Evolutionary conservation across 163 green algal genomes (phyloP), one percentile per base, ranked within the genome.

Genomic region (Chlamydomonas reinhardtii): DNA sequence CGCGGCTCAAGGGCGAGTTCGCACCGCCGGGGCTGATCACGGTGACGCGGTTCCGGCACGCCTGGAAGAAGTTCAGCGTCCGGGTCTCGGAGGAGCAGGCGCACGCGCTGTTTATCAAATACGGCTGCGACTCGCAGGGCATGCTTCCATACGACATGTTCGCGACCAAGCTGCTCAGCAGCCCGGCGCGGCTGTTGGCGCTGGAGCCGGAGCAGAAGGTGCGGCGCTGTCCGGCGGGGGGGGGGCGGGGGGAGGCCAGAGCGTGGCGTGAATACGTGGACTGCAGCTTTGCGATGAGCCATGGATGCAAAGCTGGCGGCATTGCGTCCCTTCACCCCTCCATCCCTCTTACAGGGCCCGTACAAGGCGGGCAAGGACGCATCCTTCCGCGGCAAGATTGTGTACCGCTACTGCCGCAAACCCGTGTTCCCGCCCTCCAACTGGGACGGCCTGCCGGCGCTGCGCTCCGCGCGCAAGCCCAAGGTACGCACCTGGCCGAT

Each of bases 341-440:
- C 39, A 8, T 8, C 5, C 39, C 5, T 8, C 39, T 8, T 48
- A 29, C 88, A 93, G 92, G 88, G 90, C 12, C 78, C 90, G 0
- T 95, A 92, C 59, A 76, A 86, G 62, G 48, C 89, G 12, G 83
- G 86, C 37, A 72, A 81, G 14, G 86, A 92, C 59, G 84, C 83
- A 19, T 74, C 68, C 24, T 95, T 95, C 88, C 76, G 75, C 29
- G 93, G 93, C 79, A 95, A 94, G 88, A 95, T 96, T 76, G 84
- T 81, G n/a, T 96, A 96, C 90, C 83, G 80, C 61, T 82, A 91
- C 32, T 95, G 92, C 91, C 84, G 90, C 39, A 95, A 90, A 59
- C 89, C 92, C 4, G 93, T 96, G 52, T 95, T 92, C 82, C 85
- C 92, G n/a, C 93, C 93, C 31, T 92, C 90, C 52, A 87, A 92